Evolutionary conservation across 2,329 filamentous ascomycete genomes (phyloP).

Genomic region (Trichoderma sp.): DNA sequence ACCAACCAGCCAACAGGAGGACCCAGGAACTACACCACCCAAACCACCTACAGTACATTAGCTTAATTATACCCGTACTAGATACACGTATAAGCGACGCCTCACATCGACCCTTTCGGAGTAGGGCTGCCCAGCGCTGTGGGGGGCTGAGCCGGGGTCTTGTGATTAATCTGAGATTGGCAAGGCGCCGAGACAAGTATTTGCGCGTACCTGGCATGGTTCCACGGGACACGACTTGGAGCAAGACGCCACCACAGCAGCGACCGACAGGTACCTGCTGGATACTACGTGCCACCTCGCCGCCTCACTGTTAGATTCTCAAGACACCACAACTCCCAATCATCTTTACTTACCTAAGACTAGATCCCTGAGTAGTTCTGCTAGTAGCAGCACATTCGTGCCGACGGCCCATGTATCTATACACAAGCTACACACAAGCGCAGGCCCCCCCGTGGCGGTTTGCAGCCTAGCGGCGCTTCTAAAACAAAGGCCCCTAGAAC

Average conservation of each 20-base stretch:
- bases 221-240: background rate
- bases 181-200: background rate
- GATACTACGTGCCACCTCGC: background rate
- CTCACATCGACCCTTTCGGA: background rate
- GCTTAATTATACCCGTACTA: background rate
- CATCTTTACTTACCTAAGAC: background rate
- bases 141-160: background rate
- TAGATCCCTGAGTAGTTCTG: too few species aligned
- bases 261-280: background rate
- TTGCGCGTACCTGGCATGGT: slow-evolving; percentile 7
- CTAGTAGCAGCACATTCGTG: background rate
- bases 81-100: background rate
- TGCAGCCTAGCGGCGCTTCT: background rate
- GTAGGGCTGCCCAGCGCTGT: background rate
- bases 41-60: background rate
- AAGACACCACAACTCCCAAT: background rate
- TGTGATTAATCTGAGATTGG: slow-evolving; percentile 5
- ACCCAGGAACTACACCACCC: background rate
- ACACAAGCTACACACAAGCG: background rate
- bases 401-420: background rate
- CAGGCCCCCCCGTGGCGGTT: background rate
- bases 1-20: too few species aligned
- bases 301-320: background rate
- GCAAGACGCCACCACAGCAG: background rate
- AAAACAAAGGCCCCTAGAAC: background rate